Conservation (phyloP, 257 asterid genomes). For the Hygrophila difformis region DNA sequence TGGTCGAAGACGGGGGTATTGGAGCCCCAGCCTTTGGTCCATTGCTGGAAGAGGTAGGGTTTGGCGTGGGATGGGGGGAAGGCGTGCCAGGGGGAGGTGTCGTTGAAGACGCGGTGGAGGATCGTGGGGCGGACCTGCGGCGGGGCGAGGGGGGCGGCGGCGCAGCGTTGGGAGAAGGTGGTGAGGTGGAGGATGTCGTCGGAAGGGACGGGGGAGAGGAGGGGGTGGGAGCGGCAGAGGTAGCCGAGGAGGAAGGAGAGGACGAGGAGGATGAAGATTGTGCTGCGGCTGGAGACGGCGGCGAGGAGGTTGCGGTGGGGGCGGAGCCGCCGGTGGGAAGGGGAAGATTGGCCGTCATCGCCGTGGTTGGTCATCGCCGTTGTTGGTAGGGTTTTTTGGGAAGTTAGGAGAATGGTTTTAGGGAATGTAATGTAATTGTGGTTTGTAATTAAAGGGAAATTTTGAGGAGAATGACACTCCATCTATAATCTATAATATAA, state of each 20-base stretch:
- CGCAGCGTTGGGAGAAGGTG: constrained; percentile 16
- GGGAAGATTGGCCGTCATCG: too few species aligned
- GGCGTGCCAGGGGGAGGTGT: constrained; percentile 34
- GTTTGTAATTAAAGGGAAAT: too few species aligned
- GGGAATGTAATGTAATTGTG: too few species aligned
- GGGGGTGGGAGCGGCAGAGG: constrained; percentile 1
- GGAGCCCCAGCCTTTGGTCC: constrained; percentile 46
- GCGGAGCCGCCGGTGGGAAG: too few species aligned
- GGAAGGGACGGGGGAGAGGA: background rate
- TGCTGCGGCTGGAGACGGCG: too few species aligned
- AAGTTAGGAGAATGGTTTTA: too few species aligned
- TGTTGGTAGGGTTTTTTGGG: too few species aligned
- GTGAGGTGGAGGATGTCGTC: constrained; percentile 18
- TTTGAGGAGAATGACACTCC: too few species aligned
- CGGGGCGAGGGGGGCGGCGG: constrained; percentile 10
- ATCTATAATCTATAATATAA: too few species aligned
- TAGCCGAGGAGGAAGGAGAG: constrained; percentile 14
- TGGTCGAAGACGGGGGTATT: constrained; percentile 37
- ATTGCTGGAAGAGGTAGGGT: constrained; percentile 14
- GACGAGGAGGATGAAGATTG: constrained; percentile 10
- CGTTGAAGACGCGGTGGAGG: constrained; percentile 34
- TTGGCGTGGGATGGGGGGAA: constrained; percentile 33
- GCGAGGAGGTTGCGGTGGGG: too few species aligned
- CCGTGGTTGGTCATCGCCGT: too few species aligned
- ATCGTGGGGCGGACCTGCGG: constrained; percentile 21